A percentile compares a stretch with the other conserved stretches of the same genome.
Evolutionary conservation across 2,329 filamentous ascomycete species (phyloP).

Genomic region (Tolypocladium cylindrosporum): DNA sequence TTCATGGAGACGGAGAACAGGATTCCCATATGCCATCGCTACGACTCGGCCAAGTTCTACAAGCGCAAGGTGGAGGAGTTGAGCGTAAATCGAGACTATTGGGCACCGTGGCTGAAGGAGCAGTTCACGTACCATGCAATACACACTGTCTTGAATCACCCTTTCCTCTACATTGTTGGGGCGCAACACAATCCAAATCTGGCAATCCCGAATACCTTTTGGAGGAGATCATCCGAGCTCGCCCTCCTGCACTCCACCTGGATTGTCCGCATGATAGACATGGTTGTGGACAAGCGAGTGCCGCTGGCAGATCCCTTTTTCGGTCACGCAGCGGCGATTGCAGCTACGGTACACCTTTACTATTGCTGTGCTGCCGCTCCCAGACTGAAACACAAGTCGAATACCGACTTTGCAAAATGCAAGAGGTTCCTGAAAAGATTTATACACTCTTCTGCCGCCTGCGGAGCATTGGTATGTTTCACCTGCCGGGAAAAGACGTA

Average conservation of each 20-base stretch:
- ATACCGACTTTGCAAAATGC: conserved; percentile 41
- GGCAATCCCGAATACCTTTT: conserved; percentile 43
- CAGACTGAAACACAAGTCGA: conserved; percentile 39
- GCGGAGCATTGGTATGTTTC: conserved; percentile 30
- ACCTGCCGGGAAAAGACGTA: not conserved
- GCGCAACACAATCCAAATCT: conserved; percentile 41
- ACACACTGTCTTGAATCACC: conserved; percentile 40
- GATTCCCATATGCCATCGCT: conserved; percentile 39
- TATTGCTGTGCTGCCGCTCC: conserved; percentile 40
- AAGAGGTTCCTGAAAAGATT: conserved; percentile 38
- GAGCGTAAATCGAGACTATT: conserved; percentile 34
- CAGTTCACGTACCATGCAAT: conserved; percentile 45
- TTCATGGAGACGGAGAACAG: conserved; percentile 40
- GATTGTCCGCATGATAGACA: conserved; percentile 44
- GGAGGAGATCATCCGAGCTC: conserved; percentile 39
- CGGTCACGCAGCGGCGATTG: conserved; percentile 39
- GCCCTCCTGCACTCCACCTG: conserved; percentile 42
- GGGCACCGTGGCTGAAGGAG: conserved; percentile 40
- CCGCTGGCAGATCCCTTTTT: conserved; percentile 41
- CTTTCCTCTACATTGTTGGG: conserved; percentile 41
- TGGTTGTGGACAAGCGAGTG: conserved; percentile 40
- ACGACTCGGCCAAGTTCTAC: conserved; percentile 42
- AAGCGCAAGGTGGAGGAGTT: conserved; percentile 36
- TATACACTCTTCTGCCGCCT: conserved; percentile 34
- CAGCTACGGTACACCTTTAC: conserved; percentile 42